A percentile compares a stretch with the other conserved stretches of the same genome.
Evolutionary conservation across 1,284 basidiomycete genomes (phyloP).

Genomic region (Ceratobasidium sp.): DNA sequence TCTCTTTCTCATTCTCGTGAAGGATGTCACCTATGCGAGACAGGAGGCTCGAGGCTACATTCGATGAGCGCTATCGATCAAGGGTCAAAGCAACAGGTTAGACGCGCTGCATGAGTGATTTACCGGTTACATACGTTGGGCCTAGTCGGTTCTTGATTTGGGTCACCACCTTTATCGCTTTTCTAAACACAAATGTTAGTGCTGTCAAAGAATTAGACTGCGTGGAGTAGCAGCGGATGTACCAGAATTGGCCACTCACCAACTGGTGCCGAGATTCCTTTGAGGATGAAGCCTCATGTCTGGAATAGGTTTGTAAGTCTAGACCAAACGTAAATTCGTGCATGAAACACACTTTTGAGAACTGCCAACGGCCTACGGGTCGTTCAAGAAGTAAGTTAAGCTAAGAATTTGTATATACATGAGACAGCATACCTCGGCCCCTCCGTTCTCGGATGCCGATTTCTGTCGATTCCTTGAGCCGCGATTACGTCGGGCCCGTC

Average conservation of each 20-base stretch:
- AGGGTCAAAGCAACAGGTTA: background rate
- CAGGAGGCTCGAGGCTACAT: conserved; percentile 14
- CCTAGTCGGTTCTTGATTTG: background rate
- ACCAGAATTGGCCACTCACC: background rate
- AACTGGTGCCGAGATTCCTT: conserved; percentile 4
- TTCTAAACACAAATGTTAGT: conserved; percentile 4
- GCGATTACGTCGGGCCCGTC: background rate
- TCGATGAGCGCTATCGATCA: conserved; percentile 15
- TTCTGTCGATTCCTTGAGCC: background rate
- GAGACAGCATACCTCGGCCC: background rate
- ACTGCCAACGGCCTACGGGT: background rate
- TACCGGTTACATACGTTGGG: background rate
- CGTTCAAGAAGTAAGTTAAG: background rate
- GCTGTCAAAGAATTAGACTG: background rate
- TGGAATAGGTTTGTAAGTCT: conserved; percentile 1
- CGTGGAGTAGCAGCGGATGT: background rate
- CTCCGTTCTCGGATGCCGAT: background rate
- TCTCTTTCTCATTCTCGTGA: conserved; percentile 18
- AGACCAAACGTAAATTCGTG: background rate
- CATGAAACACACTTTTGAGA: conserved; percentile 12
- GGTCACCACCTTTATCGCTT: background rate
- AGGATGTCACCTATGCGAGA: conserved; percentile 23
- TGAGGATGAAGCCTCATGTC: background rate
- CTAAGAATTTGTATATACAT: background rate
- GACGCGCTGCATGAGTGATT: background rate